phyloP scores from a whole-genome alignment of 257 asterid genomes.

The Solanum appendiculatum region DNA sequence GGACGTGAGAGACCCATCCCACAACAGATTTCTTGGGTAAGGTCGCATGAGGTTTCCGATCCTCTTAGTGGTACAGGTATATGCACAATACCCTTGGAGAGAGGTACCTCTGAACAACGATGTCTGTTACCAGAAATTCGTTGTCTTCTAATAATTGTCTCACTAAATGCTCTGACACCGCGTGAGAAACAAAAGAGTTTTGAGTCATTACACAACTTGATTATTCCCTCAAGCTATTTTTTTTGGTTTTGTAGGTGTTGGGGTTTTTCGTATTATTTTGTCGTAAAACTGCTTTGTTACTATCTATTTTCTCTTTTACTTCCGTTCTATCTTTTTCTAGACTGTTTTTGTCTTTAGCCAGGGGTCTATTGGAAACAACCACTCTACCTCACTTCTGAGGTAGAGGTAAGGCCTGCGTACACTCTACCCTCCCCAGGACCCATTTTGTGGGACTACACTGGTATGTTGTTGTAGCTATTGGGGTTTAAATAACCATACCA shows the following conservation, averaged over 20 bases:
- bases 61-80: background rate
- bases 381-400: background rate
- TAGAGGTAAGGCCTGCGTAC: background rate
- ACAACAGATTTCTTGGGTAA: background rate
- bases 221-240: background rate
- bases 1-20: too few relatives aligned
- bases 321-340: background rate
- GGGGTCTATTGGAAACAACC: background rate
- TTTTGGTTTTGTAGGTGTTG: background rate
- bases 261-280: background rate
- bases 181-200: background rate
- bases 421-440: background rate
- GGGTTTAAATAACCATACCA: background rate
- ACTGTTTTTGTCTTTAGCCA: background rate
- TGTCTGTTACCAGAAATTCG: background rate
- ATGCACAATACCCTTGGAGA: background rate
- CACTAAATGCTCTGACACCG: background rate
- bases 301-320: background rate
- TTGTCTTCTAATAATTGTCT: background rate
- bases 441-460: background rate
- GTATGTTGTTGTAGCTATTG: background rate
- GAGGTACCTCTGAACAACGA: background rate
- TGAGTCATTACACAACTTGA: background rate
- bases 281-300: background rate
- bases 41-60: background rate